Base-by-base conservation (phyloP, 1,284 basidiomycete species). In the Pseudozyma flocculosa region DNA sequence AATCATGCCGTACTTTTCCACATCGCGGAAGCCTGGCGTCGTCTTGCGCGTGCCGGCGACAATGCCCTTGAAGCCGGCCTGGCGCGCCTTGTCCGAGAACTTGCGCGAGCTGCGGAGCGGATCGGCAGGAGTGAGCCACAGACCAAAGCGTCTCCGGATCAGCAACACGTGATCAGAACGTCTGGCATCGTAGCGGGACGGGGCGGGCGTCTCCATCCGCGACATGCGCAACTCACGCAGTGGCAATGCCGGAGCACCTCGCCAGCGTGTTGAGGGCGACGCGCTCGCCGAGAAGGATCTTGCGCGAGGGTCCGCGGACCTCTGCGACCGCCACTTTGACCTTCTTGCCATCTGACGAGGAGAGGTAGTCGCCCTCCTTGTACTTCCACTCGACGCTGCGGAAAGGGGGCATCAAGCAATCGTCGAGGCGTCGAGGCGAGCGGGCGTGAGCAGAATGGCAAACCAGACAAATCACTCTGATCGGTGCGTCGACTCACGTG, bases 1-100 rank as follows among this genome's bases (percentile, higher is more conserved):
- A 41, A 97, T 82, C 95, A 98, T 99, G 10, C 88, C 95, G 78
- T 98, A 97, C 80, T 99, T 99, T 79, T 99, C 94, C 5, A 98
- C 93, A 17, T 97, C 83, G 43, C 95, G 83, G 82, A 98, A 98
- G 0, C 53, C 91, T n/a, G 94, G 95, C 1, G 94, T 97, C 0
- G 94, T 98, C 83, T 98, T 99, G 56, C 94, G 83, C 19, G 95
- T 99, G 14, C 94, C 94, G 13, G 94, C 93, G 48, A 99, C 85
- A 63, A 89, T 86, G 3, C 95, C 93, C 51, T 86, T 83, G 82
- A 87, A 99, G 0, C 92, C 91, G 55, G 85, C 86, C 10, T 82
- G 81, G 43, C 85, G 80, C 3, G 94, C 92, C n/a, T 88, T 82
- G 72, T 91, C 87, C 55, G 88, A 85, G 78, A 95, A 87, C 48